Conservation (phyloP, 179 eudicot species). For the Spergularia azorica region DNA sequence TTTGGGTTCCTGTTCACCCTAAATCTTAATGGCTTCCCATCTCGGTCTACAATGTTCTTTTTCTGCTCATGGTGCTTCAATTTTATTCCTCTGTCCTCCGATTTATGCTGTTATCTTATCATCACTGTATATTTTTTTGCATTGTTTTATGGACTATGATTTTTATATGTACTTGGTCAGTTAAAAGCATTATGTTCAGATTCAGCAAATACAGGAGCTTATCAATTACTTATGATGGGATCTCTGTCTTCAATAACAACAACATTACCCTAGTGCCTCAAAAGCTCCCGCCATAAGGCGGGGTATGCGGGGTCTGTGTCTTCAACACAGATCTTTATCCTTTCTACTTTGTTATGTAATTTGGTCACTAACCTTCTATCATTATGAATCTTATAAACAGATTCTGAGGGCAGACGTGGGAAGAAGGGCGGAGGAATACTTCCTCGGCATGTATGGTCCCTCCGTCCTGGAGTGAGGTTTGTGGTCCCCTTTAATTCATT, state of each 20-base stretch:
- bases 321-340: neutral
- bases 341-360: neutral
- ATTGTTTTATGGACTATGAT: neutral
- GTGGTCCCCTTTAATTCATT: constrained; percentile 38
- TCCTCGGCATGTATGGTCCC: constrained; percentile 42
- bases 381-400: constrained; percentile 20
- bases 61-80: constrained; percentile 7
- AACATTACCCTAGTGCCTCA: no score
- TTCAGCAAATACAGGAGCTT: neutral
- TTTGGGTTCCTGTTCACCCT: neutral
- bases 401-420: constrained; percentile 36
- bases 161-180: neutral
- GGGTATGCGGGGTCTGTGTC: neutral
- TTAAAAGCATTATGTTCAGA: neutral
- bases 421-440: constrained; percentile 39
- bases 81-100: neutral
- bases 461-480: constrained; percentile 39
- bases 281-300: no score
- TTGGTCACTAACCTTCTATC: neutral
- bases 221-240: no score
- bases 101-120: neutral
- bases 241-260: no score
- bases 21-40: neutral
- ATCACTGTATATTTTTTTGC: neutral
- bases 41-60: neutral